phyloP scores from a whole-genome alignment of 805 yeast species.

The Yarrowia porcina region DNA sequence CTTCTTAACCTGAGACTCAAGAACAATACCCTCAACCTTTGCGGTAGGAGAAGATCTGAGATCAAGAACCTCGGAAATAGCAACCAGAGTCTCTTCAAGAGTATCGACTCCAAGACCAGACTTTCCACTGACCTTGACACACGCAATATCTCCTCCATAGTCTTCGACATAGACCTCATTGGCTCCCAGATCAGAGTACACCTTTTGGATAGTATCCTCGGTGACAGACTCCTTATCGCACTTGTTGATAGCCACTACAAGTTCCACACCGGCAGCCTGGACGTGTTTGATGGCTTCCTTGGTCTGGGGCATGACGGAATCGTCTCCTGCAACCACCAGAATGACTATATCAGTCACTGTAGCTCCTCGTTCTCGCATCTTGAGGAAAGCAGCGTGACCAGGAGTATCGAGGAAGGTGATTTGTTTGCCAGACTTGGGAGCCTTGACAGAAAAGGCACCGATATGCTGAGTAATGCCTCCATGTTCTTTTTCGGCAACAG shows the following conservation, averaged over 20 bases:
- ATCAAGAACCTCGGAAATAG: conserved; percentile 81
- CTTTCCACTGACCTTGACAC: conserved; percentile 80
- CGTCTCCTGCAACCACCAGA: conserved; percentile 94
- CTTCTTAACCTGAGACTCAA: conserved; percentile 78
- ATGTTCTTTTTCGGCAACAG: conserved; percentile 77
- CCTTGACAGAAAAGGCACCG: conserved; percentile 89
- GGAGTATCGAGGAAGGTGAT: conserved; percentile 96
- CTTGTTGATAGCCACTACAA: conserved; percentile 89
- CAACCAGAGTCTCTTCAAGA: conserved; percentile 81
- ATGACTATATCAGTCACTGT: conserved; percentile 87
- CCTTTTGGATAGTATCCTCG: conserved; percentile 53
- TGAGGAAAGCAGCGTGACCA: conserved; percentile 94
- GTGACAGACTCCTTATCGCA: conserved; percentile 79
- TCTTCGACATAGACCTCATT: conserved; percentile 84
- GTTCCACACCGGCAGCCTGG: conserved; percentile 71
- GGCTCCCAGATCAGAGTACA: conserved; percentile 69
- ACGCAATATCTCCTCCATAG: conserved; percentile 93
- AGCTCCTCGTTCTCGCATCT: conserved; percentile 97
- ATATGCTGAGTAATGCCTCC: conserved; percentile 98
- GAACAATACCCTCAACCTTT: conserved; percentile 76
- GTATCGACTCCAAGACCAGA: conserved; percentile 89
- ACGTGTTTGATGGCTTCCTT: conserved; percentile 94
- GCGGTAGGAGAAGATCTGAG: conserved; percentile 53
- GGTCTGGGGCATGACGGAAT: conserved; percentile 97
- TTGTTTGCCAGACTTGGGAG: conserved; percentile 67